Evolutionary conservation across 768 basidiomycete genomes (phyloP), one percentile per base, ranked within the genome.

Genomic region (Mycena olivaceomarginata): DNA sequence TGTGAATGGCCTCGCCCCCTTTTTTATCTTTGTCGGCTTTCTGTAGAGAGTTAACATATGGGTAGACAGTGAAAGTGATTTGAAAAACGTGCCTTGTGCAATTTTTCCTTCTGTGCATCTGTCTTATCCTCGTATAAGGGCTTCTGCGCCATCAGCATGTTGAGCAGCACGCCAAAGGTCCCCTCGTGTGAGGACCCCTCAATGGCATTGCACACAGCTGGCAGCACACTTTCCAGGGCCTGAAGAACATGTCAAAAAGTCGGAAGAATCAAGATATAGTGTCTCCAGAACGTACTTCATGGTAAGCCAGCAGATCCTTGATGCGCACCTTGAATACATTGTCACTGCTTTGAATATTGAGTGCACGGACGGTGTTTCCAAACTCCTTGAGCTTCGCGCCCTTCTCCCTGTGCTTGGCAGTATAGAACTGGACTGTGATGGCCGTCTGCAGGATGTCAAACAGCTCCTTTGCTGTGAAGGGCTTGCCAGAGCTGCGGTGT

Each of bases 101-200:
- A 5, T 18, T 70, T 70, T 3, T 70, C 68, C 37, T 45, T 39
- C 56, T 70, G 18, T 13, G 68, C 51, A 37, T 70, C 68, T 5
- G 53, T 57, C 11, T 18, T 45, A 22, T 59, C 22, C 53, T 57
- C 56, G n/a, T 10, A 70, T 4, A 9, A 5, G 10, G 22, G 9
- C 2, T n/a, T 9, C 56, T 70, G 53, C 20, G 37, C 25, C 1
- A 20, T 25, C n/a, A 70, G 68, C 2, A 57, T 31, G 53, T 70
- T 53, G 5, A 70, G 51, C 20, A 53, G 68, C 15, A 53, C 68
- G 5, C 68, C 68, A 13, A 70, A 22, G 37, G n/a, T 6, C 12
- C 13, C 9, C 13, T 57, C 53, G 45, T 39, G 20, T 4, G 15
- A 8, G 46, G 46, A 18, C 15, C 31, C 48, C 2, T 15, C 20